Conservation (phyloP, 2,329 filamentous ascomycete species). For the Diaporthe sp. region DNA sequence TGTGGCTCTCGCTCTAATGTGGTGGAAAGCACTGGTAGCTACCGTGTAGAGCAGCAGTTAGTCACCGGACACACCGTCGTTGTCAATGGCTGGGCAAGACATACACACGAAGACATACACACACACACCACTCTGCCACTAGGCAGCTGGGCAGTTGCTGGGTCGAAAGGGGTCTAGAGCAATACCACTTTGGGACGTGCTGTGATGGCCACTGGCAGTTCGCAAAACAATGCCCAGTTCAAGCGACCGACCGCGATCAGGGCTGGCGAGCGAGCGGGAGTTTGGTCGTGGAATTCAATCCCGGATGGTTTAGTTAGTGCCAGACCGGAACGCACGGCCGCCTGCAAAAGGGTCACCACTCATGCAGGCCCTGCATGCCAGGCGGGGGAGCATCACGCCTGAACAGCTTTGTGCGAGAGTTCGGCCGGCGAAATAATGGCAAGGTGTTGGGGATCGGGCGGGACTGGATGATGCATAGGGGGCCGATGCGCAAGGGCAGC, state of each 20-base stretch:
- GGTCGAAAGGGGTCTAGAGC: slow-evolving; percentile 1
- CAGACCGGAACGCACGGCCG: slow-evolving; percentile 25
- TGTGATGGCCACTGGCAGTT: slow-evolving; percentile 1
- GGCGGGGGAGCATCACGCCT: neutral
- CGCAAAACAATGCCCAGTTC: slow-evolving; percentile 25
- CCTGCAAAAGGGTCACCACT: slow-evolving; percentile 12
- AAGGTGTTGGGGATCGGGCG: neutral
- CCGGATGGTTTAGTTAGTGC: slow-evolving; percentile 8
- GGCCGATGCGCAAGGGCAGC: neutral
- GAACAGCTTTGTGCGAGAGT: slow-evolving; percentile 24
- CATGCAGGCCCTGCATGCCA: neutral
- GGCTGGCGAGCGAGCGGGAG: slow-evolving; percentile 9
- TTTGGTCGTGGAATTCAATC: slow-evolving; percentile 21
- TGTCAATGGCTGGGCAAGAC: slow-evolving; percentile 6
- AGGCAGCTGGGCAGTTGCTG: slow-evolving; percentile 11
- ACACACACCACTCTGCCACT: neutral
- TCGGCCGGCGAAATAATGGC: slow-evolving; percentile 6
- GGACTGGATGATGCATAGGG: neutral
- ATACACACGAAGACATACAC: neutral
- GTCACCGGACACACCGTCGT: slow-evolving; percentile 5
- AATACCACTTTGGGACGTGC: neutral
- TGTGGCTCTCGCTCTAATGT: neutral
- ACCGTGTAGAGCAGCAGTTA: neutral
- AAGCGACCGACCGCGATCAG: slow-evolving; percentile 9
- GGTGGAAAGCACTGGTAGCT: neutral